Conservation (phyloP, 495 filamentous ascomycete species). For the Aspergillus hancockii region DNA sequence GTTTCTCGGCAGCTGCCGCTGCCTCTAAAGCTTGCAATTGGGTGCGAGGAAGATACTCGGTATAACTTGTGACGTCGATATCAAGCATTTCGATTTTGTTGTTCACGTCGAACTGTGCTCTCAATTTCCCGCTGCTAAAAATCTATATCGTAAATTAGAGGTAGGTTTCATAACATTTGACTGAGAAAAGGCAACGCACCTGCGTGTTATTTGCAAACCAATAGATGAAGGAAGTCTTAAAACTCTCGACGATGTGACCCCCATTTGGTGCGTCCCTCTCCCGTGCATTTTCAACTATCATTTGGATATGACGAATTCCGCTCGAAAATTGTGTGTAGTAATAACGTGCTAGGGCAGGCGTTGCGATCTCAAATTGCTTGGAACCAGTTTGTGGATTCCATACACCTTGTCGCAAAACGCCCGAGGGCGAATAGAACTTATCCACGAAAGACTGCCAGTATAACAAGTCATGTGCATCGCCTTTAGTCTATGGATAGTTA, state of each 20-base stretch:
- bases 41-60: conserved; percentile 67
- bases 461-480: conserved; percentile 58
- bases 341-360: conserved; percentile 73
- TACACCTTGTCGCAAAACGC: conserved; percentile 68
- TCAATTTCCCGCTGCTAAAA: conserved; percentile 60
- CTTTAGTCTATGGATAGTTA: conserved; percentile 49
- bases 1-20: conserved; percentile 56
- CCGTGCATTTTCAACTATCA: conserved; percentile 60
- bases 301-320: conserved; percentile 75
- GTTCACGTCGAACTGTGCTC: conserved; percentile 66
- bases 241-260: conserved; percentile 63
- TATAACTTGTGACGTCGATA: conserved; percentile 60
- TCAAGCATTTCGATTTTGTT: conserved; percentile 74
- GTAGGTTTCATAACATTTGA: background rate
- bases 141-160: conserved; percentile 48
- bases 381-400: conserved; percentile 46
- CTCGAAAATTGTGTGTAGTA: conserved; percentile 83
- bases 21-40: conserved; percentile 47
- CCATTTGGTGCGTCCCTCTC: conserved; percentile 61
- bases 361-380: conserved; percentile 79
- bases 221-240: conserved; percentile 65
- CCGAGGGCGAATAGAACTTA: conserved; percentile 70
- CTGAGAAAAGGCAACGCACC: conserved; percentile 42
- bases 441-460: conserved; percentile 79
- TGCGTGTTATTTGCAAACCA: conserved; percentile 73